These are phyloP conservation scores for Sporisorium iseilematis-ciliati DNA, from an alignment of 1,284 basidiomycete genomes.

Conservation along the genomic window DNA sequence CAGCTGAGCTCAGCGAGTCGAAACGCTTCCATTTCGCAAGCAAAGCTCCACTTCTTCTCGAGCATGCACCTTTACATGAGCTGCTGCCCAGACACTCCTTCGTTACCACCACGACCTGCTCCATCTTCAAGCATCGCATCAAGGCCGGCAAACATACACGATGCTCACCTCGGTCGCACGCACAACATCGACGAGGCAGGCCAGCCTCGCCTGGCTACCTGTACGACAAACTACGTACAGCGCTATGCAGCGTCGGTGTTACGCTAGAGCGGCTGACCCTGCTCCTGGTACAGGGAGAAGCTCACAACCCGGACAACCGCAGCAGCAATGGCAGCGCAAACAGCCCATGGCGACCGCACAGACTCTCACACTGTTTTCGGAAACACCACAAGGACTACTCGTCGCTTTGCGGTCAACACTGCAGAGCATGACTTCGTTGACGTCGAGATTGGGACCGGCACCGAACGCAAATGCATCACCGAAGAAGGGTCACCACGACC, in stretches of 20 bases:
- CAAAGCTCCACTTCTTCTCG: constrained; percentile 29
- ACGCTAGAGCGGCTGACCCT: constrained; percentile 29
- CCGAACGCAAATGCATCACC: constrained; percentile 13
- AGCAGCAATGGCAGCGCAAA: constrained; percentile 51
- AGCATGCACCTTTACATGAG: neutral
- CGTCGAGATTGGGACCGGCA: constrained; percentile 28
- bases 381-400: constrained; percentile 48
- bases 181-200: constrained; percentile 13
- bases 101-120: neutral
- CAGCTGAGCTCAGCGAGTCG: constrained; percentile 36
- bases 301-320: constrained; percentile 21
- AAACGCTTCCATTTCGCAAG: neutral
- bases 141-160: constrained; percentile 19
- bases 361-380: constrained; percentile 56
- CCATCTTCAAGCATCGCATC: neutral
- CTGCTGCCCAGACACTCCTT: neutral
- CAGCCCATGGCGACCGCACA: constrained; percentile 55
- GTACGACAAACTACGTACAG: neutral
- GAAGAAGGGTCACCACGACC: constrained; percentile 28
- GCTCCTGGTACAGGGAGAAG: neutral
- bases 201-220: constrained; percentile 5
- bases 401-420: constrained; percentile 55
- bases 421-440: constrained; percentile 44
- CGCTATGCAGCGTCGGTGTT: constrained; percentile 20
- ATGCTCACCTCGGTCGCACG: constrained; percentile 34